phyloP scores from a whole-genome alignment of 176 grass and related monocot genomes.

The Hsuehochloa calcarea region DNA sequence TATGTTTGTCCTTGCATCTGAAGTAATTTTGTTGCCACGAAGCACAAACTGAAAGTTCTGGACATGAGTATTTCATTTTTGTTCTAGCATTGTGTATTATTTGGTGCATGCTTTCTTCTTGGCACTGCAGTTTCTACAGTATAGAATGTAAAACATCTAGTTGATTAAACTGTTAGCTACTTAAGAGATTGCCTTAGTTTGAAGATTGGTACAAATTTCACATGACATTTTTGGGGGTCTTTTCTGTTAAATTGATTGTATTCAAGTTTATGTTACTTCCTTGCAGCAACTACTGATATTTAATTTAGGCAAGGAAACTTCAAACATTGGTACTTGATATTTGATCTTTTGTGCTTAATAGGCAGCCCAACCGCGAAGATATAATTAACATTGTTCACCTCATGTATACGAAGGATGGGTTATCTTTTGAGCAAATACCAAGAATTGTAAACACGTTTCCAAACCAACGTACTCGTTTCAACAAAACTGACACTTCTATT shows the following conservation, averaged over 20 bases:
- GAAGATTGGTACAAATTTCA: neutral
- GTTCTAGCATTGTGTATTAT: neutral
- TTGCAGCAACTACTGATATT: neutral
- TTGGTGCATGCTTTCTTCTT: neutral
- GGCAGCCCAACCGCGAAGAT: conserved; percentile 87
- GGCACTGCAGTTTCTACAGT: neutral
- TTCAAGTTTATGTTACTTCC: neutral
- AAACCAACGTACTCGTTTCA: conserved; percentile 69
- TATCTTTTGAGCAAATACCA: conserved; percentile 67
- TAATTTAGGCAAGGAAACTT: neutral
- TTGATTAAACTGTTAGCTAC: neutral
- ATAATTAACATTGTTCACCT: conserved; percentile 82
- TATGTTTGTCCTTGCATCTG: conserved; percentile 42
- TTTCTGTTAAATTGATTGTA: neutral
- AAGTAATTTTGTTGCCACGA: neutral
- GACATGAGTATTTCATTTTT: neutral
- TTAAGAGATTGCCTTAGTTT: neutral
- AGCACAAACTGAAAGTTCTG: neutral
- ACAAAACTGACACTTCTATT: neutral
- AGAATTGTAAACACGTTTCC: conserved; percentile 73
- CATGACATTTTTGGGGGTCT: neutral
- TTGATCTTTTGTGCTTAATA: conserved; percentile 35
- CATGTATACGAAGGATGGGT: conserved; percentile 89
- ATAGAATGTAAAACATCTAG: neutral
- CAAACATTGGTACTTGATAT: neutral